phyloP scores from a whole-genome alignment of 352 stramenopile species.

The Phytophthora pluvialis region DNA sequence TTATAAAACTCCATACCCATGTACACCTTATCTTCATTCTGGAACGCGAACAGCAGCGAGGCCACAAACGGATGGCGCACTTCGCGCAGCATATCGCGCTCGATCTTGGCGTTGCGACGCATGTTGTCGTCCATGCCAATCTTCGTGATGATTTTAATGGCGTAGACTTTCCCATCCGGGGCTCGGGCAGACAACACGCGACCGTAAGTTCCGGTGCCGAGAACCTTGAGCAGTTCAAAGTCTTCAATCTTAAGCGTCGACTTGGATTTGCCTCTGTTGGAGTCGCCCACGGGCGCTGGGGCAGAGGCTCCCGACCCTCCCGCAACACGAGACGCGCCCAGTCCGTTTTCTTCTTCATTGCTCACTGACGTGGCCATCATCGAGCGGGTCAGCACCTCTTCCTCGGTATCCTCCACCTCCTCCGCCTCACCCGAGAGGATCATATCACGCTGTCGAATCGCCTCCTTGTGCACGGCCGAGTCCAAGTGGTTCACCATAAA shows the following conservation, averaged over 20 bases:
- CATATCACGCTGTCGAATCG: constrained; percentile 59
- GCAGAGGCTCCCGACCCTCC: constrained; percentile 20
- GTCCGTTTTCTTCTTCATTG: constrained; percentile 64
- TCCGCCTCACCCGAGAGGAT: constrained; percentile 79
- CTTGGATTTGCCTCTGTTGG: constrained; percentile 72
- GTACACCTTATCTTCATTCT: constrained; percentile 98
- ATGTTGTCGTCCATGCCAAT: constrained; percentile 88
- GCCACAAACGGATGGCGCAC: constrained; percentile 97
- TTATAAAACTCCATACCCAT: constrained; percentile 99
- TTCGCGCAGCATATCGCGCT: constrained; percentile 95
- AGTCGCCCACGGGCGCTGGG: constrained; percentile 20
- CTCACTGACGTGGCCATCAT: constrained; percentile 65
- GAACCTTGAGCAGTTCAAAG: constrained; percentile 88
- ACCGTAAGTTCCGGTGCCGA: constrained; percentile 86
- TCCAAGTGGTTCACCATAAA: constrained; percentile 87
- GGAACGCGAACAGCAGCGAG: constrained; percentile 97
- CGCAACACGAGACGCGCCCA: constrained; percentile 38
- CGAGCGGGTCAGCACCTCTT: constrained; percentile 63
- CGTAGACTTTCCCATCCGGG: constrained; percentile 73
- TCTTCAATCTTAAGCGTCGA: constrained; percentile 86
- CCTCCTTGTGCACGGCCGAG: constrained; percentile 48
- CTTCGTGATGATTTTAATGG: constrained; percentile 91
- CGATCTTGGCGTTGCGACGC: constrained; percentile 87
- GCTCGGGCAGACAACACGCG: constrained; percentile 81
- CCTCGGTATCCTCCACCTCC: constrained; percentile 76